A percentile compares a stretch with the other conserved stretches of the same genome.
phyloP scores from a whole-genome alignment of 106 monocot species.

The Platanthera zijinensis region DNA sequence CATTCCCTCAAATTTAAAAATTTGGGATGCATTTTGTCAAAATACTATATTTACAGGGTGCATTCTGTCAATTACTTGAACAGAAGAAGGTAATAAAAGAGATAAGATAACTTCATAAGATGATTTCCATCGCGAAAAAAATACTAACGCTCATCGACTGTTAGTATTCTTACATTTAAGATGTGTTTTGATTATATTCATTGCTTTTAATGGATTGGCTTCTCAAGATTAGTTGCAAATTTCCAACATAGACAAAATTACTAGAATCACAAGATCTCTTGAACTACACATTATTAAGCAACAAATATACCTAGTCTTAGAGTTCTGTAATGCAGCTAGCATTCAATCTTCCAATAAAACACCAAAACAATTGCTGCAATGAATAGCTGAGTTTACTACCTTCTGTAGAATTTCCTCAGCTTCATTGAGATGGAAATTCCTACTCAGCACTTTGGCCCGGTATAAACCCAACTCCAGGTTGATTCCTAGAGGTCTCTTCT shows the following conservation, averaged over 20 bases:
- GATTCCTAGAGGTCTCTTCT: constrained; percentile 56
- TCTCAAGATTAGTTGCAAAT: too few relatives aligned
- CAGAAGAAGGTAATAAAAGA: too few relatives aligned
- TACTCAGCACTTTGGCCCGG: constrained; percentile 72
- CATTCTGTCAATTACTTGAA: too few relatives aligned
- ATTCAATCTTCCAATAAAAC: background rate
- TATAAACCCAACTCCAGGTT: constrained; percentile 85
- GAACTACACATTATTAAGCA: background rate
- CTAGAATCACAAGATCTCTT: background rate
- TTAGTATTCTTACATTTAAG: too few relatives aligned
- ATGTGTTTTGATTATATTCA: too few relatives aligned
- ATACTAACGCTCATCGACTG: too few relatives aligned
- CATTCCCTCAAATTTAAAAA: too few relatives aligned
- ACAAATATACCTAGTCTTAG: background rate
- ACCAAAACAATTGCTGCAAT: background rate
- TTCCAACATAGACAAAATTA: background rate
- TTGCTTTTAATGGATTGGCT: too few relatives aligned
- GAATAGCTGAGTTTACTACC: constrained; percentile 26
- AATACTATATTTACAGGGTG: too few relatives aligned
- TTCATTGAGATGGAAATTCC: constrained; percentile 64
- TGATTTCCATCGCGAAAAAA: too few relatives aligned
- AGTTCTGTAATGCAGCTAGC: background rate
- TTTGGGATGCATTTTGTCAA: too few relatives aligned
- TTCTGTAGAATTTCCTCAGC: constrained; percentile 69
- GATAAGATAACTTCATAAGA: too few relatives aligned